A percentile compares a stretch with the other conserved stretches of the same genome.
These are phyloP conservation scores for Diophrys sp. DNA, from an alignment of 73 alveolate species.

Conservation along the genomic window DNA sequence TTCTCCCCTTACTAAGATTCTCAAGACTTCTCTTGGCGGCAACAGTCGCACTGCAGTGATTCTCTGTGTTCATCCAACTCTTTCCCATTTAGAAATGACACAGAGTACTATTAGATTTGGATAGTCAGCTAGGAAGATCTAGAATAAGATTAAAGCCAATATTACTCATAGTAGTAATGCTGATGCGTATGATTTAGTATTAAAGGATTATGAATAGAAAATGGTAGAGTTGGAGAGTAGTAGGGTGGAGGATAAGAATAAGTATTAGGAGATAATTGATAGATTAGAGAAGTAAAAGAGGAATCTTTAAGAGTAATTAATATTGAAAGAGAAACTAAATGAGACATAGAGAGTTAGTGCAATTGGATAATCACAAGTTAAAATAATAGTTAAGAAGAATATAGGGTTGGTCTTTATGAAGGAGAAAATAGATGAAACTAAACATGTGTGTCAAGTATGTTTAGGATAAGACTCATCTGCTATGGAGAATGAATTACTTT, in stretches of 20 bases:
- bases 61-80: conserved; percentile 88
- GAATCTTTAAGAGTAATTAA: not conserved
- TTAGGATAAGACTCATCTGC: not conserved
- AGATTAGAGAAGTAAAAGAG: not conserved
- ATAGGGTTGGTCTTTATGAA: not conserved
- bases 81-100: conserved; percentile 70
- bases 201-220: conserved; percentile 45
- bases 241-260: conserved; percentile 4
- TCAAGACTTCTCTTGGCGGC: conserved; percentile 94
- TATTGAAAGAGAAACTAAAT: not conserved
- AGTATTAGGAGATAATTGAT: conserved; percentile 14
- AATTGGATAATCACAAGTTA: too few species aligned
- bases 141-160: conserved; percentile 75
- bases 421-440: not conserved
- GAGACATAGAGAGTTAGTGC: not conserved
- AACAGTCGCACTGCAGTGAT: conserved; percentile 91
- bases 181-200: conserved; percentile 33
- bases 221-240: conserved; percentile 33
- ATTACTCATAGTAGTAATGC: conserved; percentile 21
- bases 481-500: too few species aligned
- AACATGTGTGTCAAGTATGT: not conserved
- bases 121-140: conserved; percentile 90
- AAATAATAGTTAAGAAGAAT: too few species aligned
- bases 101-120: conserved; percentile 85
- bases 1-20: conserved; percentile 89